phyloP scores from a whole-genome alignment of 164 flowering plant genomes.

The Magnolia changhungtana region DNA sequence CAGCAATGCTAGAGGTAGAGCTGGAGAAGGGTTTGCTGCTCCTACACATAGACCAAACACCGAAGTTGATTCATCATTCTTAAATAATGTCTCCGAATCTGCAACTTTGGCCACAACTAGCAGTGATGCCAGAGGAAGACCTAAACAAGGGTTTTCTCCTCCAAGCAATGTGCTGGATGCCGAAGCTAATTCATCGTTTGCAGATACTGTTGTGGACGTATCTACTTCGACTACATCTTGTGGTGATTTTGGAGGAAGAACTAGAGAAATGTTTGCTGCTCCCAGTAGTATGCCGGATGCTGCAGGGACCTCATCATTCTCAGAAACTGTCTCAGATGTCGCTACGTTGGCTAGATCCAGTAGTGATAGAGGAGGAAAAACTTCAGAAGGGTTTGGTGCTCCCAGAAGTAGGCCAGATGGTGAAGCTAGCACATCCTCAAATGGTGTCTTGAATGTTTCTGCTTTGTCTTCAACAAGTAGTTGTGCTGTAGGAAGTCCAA shows the following conservation, averaged over 20 bases:
- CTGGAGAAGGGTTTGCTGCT: not conserved
- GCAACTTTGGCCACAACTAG: not conserved
- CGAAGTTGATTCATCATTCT: not conserved
- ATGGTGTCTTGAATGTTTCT: slow-evolving; percentile 2
- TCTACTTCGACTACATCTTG: not conserved
- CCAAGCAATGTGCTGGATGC: not conserved
- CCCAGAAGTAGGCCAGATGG: slow-evolving; percentile 8
- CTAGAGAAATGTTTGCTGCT: slow-evolving; percentile 12
- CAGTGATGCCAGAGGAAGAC: not conserved
- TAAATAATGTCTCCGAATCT: not conserved
- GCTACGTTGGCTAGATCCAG: slow-evolving; percentile 6
- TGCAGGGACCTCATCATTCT: not conserved
- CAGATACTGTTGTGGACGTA: not conserved
- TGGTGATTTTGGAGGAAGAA: slow-evolving; percentile 4
- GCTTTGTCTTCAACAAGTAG: slow-evolving; percentile 6
- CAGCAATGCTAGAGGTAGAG: not conserved
- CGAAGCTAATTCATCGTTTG: not conserved
- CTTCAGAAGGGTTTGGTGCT: slow-evolving; percentile 21
- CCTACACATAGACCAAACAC: not conserved
- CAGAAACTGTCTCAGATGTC: not conserved
- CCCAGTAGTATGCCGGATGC: slow-evolving; percentile 1
- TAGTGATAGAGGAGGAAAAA: slow-evolving; percentile 18
- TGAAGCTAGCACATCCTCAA: slow-evolving; percentile 8
- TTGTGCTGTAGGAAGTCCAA: slow-evolving; percentile 20
- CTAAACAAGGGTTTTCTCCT: not conserved